phyloP scores from a whole-genome alignment of 2,329 filamentous ascomycete species.

The Esteya vermicola region DNA sequence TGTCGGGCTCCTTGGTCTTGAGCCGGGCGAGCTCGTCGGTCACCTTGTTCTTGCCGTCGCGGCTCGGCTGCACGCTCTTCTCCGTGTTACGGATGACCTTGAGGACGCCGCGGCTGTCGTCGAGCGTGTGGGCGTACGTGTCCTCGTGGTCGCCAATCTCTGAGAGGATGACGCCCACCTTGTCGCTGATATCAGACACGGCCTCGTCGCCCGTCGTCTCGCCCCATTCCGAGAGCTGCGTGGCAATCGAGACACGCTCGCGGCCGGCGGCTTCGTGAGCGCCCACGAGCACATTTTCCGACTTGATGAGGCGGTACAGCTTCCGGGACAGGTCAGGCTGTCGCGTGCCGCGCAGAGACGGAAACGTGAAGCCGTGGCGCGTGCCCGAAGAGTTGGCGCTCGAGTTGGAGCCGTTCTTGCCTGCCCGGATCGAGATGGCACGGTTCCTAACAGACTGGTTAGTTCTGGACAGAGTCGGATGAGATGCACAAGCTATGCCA shows the following conservation, averaged over 20 bases:
- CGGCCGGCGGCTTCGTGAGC: conserved; percentile 74
- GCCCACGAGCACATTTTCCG: conserved; percentile 74
- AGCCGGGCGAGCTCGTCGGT: conserved; percentile 83
- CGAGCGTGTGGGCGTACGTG: conserved; percentile 67
- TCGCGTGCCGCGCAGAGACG: conserved; percentile 67
- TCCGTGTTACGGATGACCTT: conserved; percentile 95
- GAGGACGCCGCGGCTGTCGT: conserved; percentile 68
- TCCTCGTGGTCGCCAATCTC: conserved; percentile 95
- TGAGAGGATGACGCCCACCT: conserved; percentile 80
- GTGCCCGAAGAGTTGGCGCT: conserved; percentile 13
- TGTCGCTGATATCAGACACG: conserved; percentile 84
- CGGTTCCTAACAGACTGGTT: conserved; percentile 42
- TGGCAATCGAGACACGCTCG: conserved; percentile 72
- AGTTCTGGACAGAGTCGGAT: not conserved
- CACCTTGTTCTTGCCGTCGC: conserved; percentile 78
- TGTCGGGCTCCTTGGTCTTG: conserved; percentile 85
- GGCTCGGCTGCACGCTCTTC: conserved; percentile 82
- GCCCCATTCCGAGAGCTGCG: conserved; percentile 92
- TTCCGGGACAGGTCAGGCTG: conserved; percentile 83
- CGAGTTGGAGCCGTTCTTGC: conserved; percentile 31
- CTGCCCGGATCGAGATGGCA: conserved; percentile 57
- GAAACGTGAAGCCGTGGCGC: conserved; percentile 62
- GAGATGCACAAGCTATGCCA: not conserved
- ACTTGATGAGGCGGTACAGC: conserved; percentile 87
- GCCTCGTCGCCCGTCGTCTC: conserved; percentile 80